These are phyloP conservation scores for Aspergillus ruber DNA, from an alignment of 2,329 filamentous ascomycete species.

Conservation along the genomic window DNA sequence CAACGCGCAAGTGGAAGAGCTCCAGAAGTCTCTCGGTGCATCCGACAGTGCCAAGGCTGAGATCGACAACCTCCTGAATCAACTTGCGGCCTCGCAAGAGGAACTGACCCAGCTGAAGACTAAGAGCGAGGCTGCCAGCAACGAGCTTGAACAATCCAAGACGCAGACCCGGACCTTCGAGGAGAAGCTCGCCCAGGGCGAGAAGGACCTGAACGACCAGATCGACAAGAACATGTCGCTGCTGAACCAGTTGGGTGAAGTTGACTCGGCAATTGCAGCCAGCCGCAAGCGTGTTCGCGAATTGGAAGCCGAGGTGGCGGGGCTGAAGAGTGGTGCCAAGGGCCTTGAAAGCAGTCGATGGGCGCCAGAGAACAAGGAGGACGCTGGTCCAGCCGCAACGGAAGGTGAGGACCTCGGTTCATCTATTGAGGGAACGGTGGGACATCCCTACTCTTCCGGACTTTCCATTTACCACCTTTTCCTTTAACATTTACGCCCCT, in stretches of 20 bases:
- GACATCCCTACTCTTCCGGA: constrained; percentile 29
- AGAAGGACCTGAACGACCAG: constrained; percentile 33
- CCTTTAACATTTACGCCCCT: constrained; percentile 13
- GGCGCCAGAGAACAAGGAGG: constrained; percentile 31
- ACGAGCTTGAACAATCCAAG: constrained; percentile 27
- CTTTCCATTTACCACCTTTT: constrained; percentile 26
- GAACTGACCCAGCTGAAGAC: constrained; percentile 25
- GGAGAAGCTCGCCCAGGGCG: constrained; percentile 26
- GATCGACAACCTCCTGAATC: constrained; percentile 57
- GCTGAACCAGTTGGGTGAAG: constrained; percentile 33
- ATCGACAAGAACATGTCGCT: constrained; percentile 38
- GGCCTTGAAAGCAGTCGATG: constrained; percentile 37
- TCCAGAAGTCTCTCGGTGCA: constrained; percentile 73
- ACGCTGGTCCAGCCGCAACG: constrained; percentile 28
- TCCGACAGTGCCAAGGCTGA: constrained; percentile 67
- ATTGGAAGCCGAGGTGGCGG: constrained; percentile 32
- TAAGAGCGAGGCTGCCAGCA: constrained; percentile 22
- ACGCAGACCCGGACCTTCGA: constrained; percentile 25
- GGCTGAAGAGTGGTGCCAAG: constrained; percentile 26
- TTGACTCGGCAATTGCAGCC: constrained; percentile 29
- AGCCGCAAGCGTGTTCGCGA: constrained; percentile 33
- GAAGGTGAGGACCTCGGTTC: constrained; percentile 44
- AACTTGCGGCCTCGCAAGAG: constrained; percentile 29
- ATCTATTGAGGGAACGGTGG: constrained; percentile 45
- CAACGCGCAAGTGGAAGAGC: constrained; percentile 63